Evolutionary conservation across 2,329 filamentous ascomycete genomes (phyloP), one percentile per base, ranked within the genome.

Genomic region (Hypoxylon sp.): DNA sequence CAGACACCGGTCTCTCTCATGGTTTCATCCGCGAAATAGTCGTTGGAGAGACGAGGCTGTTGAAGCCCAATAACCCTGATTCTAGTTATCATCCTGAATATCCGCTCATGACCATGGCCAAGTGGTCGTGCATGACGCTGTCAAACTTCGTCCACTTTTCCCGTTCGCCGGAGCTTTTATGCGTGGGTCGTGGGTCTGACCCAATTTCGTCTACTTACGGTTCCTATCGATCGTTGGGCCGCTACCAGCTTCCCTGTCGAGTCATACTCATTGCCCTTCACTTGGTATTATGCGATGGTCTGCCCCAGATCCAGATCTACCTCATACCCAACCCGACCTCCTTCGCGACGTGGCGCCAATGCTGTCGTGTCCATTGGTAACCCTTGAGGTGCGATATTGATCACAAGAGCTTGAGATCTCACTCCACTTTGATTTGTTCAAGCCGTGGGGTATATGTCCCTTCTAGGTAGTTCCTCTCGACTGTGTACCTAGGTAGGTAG

Each of bases 321-420:
- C 70, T 70, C 67, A 65, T 52, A 58, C 65, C 56, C 64, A 61
- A 61, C 51, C 65, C 67, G 66, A 71, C 68, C 59, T 53, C 61
- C 55, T 65, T 72, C 65, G 69, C 79, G 78, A 81, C 80, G 80
- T 82, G 81, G 80, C 79, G 77, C 79, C 77, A 79, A 75, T 79
- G 74, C 75, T 73, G 69, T 71, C 67, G 53, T 63, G 72, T 73
- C 74, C 73, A 69, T 79, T 78, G 79, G 78, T 80, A 63, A 73
- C 61, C 60, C 68, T 57, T 69, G 59, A 63, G 17, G 75, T 77
- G 77, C 74, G 76, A 80, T 77, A 74, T 77, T 74, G 75, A 78
- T 80, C 79, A 77, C 73, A 76, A 73, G 76, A 75, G 72, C 75
- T 74, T 74, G 71, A 75, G 73, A 72, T 69, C 72, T 74, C 73